Conservation (phyloP, 805 yeast species). For the Metschnikowia baotianmanensis region DNA sequence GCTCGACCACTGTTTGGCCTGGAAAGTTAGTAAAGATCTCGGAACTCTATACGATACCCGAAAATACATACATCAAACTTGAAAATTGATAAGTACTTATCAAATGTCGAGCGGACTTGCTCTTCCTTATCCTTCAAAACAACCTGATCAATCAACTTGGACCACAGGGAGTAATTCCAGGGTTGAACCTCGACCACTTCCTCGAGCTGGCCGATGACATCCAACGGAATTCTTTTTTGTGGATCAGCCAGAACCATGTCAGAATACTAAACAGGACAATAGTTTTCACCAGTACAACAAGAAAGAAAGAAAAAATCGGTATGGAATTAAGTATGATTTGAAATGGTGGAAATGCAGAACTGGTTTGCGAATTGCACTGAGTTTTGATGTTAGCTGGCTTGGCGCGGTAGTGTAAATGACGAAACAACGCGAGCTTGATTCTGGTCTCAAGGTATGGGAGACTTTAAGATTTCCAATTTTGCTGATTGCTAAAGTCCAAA, state of each 20-base stretch:
- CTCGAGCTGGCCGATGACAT: slow-evolving; percentile 57
- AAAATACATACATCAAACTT: slow-evolving; percentile 50
- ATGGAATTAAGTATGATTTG: background rate
- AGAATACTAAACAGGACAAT: background rate
- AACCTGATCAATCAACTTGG: slow-evolving; percentile 49
- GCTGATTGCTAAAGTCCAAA: too few relatives aligned
- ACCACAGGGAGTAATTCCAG: slow-evolving; percentile 56
- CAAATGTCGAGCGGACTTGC: slow-evolving; percentile 56
- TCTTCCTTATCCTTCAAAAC: slow-evolving; percentile 54
- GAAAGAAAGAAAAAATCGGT: background rate
- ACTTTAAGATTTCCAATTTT: too few relatives aligned
- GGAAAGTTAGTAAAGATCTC: slow-evolving; percentile 23
- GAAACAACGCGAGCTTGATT: slow-evolving; percentile 3
- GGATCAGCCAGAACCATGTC: slow-evolving; percentile 15
- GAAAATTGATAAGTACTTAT: slow-evolving; percentile 59
- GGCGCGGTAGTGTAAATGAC: slow-evolving; percentile 6
- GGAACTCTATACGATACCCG: background rate
- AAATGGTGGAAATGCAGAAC: background rate
- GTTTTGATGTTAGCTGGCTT: slow-evolving; percentile 4
- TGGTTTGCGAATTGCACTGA: background rate
- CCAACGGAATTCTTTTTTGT: slow-evolving; percentile 35
- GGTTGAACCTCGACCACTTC: slow-evolving; percentile 53
- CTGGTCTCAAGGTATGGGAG: too few relatives aligned
- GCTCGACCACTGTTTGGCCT: slow-evolving; percentile 59
- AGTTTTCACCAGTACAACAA: too few relatives aligned